Conservation (phyloP, 768 basidiomycete species). For the Boletus rubescentipes region DNA sequence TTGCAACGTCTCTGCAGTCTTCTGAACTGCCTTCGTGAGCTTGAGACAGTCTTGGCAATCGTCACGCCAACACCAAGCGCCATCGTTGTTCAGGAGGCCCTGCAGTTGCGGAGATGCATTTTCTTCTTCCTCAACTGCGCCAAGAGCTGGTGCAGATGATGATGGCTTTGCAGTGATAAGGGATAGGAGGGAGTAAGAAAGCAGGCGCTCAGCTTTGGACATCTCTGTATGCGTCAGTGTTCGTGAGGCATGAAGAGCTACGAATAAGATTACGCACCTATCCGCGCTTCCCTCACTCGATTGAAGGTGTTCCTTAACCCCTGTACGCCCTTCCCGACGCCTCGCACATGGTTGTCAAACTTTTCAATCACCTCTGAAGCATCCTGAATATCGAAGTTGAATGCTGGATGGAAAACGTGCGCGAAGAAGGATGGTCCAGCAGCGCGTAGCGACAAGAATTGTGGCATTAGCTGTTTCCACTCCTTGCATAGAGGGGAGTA, state of each 20-base stretch:
- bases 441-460: slow-evolving; percentile 57
- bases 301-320: slow-evolving; percentile 61
- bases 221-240: slow-evolving; percentile 52
- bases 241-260: background rate
- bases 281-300: slow-evolving; percentile 60
- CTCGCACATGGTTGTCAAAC: slow-evolving; percentile 66
- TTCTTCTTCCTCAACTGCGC: slow-evolving; percentile 49
- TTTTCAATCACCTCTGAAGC: slow-evolving; percentile 54
- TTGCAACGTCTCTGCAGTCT: slow-evolving; percentile 69
- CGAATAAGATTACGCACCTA: slow-evolving; percentile 46
- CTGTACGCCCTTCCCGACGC: slow-evolving; percentile 69
- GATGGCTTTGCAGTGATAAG: slow-evolving; percentile 70
- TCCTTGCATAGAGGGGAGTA: slow-evolving; percentile 45
- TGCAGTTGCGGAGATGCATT: slow-evolving; percentile 40
- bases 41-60: slow-evolving; percentile 74
- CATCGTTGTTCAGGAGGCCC: slow-evolving; percentile 65
- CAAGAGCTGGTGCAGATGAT: slow-evolving; percentile 46
- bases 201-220: slow-evolving; percentile 70
- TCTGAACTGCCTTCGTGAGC: slow-evolving; percentile 76
- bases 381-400: slow-evolving; percentile 78
- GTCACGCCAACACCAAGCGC: slow-evolving; percentile 89
- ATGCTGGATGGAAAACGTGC: slow-evolving; percentile 80
- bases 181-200: slow-evolving; percentile 73
- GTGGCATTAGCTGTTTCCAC: slow-evolving; percentile 64
- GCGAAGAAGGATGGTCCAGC: slow-evolving; percentile 79